Evolutionary conservation across 208 protist genomes (phyloP).

Genomic region (Phytomonas sp.): DNA sequence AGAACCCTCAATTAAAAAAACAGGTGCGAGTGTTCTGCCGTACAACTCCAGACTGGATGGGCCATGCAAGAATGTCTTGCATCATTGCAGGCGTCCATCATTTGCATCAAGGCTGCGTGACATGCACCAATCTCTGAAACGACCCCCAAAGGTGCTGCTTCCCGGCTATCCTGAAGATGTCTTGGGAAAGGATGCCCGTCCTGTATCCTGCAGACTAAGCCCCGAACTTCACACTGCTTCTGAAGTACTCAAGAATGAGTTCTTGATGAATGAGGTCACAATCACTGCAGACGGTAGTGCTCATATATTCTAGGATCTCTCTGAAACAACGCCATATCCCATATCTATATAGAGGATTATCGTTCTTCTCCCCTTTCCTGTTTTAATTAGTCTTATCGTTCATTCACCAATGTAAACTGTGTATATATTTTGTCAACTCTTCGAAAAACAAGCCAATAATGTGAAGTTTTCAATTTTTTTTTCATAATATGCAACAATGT

Average conservation of each 20-base stretch:
- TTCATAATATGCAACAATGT: not conserved
- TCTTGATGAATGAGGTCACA: not conserved
- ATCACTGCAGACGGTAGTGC: not conserved
- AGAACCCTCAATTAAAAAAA: not conserved
- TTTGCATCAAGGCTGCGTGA: not conserved
- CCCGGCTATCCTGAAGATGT: not conserved
- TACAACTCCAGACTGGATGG: not conserved
- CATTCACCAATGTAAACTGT: not conserved
- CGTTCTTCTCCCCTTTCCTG: not conserved
- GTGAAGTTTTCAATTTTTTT: not conserved
- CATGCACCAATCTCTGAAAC: not conserved
- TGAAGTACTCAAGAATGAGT: not conserved
- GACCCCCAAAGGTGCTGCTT: not conserved
- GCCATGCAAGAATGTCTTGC: not conserved
- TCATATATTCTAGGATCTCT: not conserved
- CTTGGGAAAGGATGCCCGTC: not conserved
- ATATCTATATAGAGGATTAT: not conserved
- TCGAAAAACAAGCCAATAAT: not conserved
- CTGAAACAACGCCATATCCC: not conserved
- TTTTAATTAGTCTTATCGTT: not conserved
- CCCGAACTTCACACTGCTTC: not conserved
- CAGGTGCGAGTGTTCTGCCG: not conserved
- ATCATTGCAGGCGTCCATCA: not conserved
- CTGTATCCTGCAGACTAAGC: not conserved
- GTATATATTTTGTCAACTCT: not conserved